Evolutionary conservation across 2,329 filamentous ascomycete species (phyloP).

Genomic region (Diaporthe sp.): DNA sequence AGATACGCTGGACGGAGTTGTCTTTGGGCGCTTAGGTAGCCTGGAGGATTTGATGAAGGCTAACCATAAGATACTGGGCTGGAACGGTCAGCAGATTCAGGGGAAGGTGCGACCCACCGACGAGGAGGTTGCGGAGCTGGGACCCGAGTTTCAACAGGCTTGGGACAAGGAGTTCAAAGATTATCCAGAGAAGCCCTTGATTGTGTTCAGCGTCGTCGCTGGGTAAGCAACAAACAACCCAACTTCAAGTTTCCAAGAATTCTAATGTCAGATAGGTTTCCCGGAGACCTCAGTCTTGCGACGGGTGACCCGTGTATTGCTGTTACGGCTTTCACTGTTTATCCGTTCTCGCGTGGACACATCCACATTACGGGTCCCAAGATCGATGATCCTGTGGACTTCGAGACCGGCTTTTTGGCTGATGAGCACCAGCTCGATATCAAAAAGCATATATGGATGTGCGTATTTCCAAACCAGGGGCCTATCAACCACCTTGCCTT

Average conservation of each 20-base stretch:
- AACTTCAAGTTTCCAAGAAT: background rate
- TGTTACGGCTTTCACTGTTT: background rate
- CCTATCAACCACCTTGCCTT: background rate
- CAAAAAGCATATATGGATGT: conserved; percentile 65
- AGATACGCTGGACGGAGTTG: conserved; percentile 16
- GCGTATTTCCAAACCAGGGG: background rate
- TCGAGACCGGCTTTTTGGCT: conserved; percentile 67
- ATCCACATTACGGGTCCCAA: conserved; percentile 61
- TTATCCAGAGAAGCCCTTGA: conserved; percentile 43
- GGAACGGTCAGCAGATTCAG: conserved; percentile 45
- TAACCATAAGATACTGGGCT: conserved; percentile 44
- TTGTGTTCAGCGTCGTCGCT: conserved; percentile 34
- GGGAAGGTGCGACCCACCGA: conserved; percentile 46
- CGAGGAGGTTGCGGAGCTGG: conserved; percentile 44
- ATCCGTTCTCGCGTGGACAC: conserved; percentile 33
- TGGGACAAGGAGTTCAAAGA: conserved; percentile 46
- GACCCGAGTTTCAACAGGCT: conserved; percentile 44
- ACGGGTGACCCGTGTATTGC: conserved; percentile 15
- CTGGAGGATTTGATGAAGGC: conserved; percentile 41
- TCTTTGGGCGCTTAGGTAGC: conserved; percentile 8
- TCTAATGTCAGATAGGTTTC: conserved; percentile 2
- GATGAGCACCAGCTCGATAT: conserved; percentile 61
- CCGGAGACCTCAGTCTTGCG: background rate
- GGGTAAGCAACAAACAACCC: background rate
- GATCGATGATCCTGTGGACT: conserved; percentile 58